Conservation (phyloP, 1,139 yeast genomes). For the Geotrichum reessii region DNA sequence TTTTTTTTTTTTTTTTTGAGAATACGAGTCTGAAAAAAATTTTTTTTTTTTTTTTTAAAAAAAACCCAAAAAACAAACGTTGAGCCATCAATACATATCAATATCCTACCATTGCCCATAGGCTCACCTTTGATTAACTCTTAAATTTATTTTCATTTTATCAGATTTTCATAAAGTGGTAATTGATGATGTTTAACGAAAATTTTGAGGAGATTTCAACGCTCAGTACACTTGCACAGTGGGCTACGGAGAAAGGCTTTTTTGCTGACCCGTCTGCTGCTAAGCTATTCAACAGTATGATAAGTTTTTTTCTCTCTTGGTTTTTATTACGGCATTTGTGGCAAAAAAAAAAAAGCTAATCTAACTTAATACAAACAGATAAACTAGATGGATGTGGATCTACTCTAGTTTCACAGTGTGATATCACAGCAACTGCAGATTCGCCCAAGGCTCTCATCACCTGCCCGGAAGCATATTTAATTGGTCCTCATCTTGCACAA, state of each 20-base stretch:
- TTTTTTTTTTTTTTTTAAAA: not conserved
- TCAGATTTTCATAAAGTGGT: not conserved
- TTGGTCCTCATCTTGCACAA: slow-evolving; percentile 28
- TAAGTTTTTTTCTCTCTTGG: not conserved
- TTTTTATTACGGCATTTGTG: too few species aligned
- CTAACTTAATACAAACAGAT: not conserved
- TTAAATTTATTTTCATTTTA: too few species aligned
- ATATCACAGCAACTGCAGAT: slow-evolving; percentile 21
- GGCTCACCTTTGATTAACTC: too few species aligned
- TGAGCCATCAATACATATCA: not conserved
- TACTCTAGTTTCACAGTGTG: slow-evolving; percentile 23
- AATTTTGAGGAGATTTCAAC: not conserved
- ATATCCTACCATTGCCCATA: not conserved
- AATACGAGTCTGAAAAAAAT: not conserved
- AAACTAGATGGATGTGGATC: slow-evolving; percentile 19
- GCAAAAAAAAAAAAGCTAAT: not conserved
- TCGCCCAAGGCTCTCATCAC: slow-evolving; percentile 21
- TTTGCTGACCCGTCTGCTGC: slow-evolving; percentile 23
- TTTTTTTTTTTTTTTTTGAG: not conserved
- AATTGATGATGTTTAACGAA: not conserved
- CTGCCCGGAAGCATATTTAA: slow-evolving; percentile 26
- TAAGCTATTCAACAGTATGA: slow-evolving; percentile 7
- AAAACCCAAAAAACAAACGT: not conserved
- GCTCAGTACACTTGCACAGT: not conserved
- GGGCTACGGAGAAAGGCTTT: slow-evolving; percentile 1